These are phyloP conservation scores for Kandelia obovata DNA, from an alignment of 345 rosid genomes.

Conservation along the genomic window DNA sequence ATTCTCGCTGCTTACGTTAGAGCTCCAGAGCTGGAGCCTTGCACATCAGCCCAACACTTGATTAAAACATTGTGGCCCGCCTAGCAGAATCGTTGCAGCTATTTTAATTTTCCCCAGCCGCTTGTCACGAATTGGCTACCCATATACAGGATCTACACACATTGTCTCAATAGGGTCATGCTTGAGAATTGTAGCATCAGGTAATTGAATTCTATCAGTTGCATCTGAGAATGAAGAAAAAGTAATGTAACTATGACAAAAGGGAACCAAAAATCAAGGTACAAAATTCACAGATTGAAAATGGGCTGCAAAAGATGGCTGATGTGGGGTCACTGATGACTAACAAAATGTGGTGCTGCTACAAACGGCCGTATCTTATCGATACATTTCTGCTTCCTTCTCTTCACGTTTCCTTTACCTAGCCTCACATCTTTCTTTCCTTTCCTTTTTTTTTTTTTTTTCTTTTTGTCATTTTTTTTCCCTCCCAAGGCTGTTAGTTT, in stretches of 20 bases:
- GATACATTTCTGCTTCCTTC: constrained; percentile 36
- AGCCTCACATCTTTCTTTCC: background rate
- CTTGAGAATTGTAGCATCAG: constrained; percentile 36
- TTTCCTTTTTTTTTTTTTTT: background rate
- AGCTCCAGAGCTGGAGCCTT: no score
- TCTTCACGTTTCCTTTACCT: constrained; percentile 21
- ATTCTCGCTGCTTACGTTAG: no score
- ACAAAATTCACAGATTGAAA: constrained; percentile 45
- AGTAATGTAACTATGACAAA: constrained; percentile 23
- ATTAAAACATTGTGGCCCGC: no score
- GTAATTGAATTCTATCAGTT: constrained; percentile 56
- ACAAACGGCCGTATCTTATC: constrained; percentile 36
- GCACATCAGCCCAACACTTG: no score
- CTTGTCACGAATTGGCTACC: no score
- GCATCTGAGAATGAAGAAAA: constrained; percentile 41
- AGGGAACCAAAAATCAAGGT: constrained; percentile 32
- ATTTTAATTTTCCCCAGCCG: no score
- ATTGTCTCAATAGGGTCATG: background rate
- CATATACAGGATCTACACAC: no score
- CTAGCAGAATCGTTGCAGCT: no score
- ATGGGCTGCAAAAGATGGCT: constrained; percentile 25
- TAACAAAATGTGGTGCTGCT: constrained; percentile 43
- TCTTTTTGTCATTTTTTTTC: background rate
- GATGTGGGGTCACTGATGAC: constrained; percentile 25
- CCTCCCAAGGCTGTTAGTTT: constrained; percentile 25